A percentile compares a stretch with the other conserved stretches of the same genome.
These are phyloP conservation scores for Cardamine chenopodiifolia DNA, from an alignment of 345 rosid species.

Conservation along the genomic window DNA sequence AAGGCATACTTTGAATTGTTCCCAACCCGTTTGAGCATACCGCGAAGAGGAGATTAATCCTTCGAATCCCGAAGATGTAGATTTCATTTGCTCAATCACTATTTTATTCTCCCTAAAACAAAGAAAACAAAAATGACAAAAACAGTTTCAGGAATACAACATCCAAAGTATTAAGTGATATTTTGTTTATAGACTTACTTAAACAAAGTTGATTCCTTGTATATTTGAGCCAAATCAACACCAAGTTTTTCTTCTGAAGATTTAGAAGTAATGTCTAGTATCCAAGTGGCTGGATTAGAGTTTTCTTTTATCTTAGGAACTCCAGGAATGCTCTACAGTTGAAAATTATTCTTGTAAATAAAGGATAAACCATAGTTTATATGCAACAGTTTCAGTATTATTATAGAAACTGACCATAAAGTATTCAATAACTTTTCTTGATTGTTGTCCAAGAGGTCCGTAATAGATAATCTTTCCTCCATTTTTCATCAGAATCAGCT, in stretches of 20 bases:
- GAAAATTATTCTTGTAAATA: neutral
- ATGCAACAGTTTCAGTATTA: neutral
- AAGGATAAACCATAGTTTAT: neutral
- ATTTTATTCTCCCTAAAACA: constrained; percentile 45
- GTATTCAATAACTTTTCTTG: constrained; percentile 47
- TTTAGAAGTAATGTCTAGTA: constrained; percentile 57
- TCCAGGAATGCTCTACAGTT: constrained; percentile 49
- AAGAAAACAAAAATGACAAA: neutral
- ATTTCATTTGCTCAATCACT: constrained; percentile 45
- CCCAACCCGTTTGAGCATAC: constrained; percentile 46
- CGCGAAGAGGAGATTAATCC: constrained; percentile 41
- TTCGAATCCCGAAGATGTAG: constrained; percentile 42
- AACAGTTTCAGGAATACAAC: neutral
- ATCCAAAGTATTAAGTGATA: neutral
- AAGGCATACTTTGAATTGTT: constrained; percentile 50
- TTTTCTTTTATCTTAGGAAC: constrained; percentile 54
- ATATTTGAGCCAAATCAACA: constrained; percentile 49
- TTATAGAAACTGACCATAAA: constrained; percentile 44
- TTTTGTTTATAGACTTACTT: constrained; percentile 39
- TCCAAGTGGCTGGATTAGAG: constrained; percentile 71
- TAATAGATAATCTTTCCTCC: constrained; percentile 49
- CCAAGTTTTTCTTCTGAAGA: constrained; percentile 48
- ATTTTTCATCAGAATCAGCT: constrained; percentile 50
- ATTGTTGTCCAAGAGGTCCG: constrained; percentile 49
- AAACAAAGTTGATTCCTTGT: constrained; percentile 47